These are phyloP conservation scores for Cornus florida DNA, from an alignment of 148 eudicot genomes.

Conservation along the genomic window DNA sequence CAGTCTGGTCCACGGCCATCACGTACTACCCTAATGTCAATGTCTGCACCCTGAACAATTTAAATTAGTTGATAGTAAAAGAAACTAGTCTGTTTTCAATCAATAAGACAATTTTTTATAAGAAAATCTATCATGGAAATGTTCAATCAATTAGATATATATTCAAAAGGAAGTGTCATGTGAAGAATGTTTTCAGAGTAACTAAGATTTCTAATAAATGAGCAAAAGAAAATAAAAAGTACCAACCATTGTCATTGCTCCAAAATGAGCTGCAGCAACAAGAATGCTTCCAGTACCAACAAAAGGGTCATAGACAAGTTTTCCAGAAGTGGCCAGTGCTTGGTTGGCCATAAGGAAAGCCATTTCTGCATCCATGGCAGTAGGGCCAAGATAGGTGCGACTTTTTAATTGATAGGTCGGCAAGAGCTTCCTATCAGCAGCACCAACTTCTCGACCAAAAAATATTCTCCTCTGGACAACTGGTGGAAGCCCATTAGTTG, in stretches of 20 bases:
- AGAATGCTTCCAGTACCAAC: slow-evolving; percentile 98
- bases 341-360: slow-evolving; percentile 99
- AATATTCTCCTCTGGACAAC: slow-evolving; percentile 67
- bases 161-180: neutral
- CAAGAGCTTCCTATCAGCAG: slow-evolving; percentile 81
- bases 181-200: neutral
- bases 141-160: neutral
- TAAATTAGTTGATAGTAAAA: slow-evolving; percentile 31
- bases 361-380: slow-evolving; percentile 99
- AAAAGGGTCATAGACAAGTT: slow-evolving; percentile 93
- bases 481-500: slow-evolving; percentile 89
- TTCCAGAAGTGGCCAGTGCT: slow-evolving; percentile 83
- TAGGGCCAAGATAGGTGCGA: slow-evolving; percentile 91
- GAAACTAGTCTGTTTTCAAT: neutral
- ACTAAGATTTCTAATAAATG: neutral
- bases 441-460: slow-evolving; percentile 92
- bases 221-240: neutral
- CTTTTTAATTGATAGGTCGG: slow-evolving; percentile 95
- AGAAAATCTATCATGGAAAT: no score
- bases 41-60: slow-evolving; percentile 95
- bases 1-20: slow-evolving; percentile 95
- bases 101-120: neutral
- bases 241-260: slow-evolving; percentile 98
- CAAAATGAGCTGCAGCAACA: slow-evolving; percentile 90
- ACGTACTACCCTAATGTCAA: slow-evolving; percentile 98